Conservation (phyloP, 257 asterid genomes). For the Mentha longifolia region DNA sequence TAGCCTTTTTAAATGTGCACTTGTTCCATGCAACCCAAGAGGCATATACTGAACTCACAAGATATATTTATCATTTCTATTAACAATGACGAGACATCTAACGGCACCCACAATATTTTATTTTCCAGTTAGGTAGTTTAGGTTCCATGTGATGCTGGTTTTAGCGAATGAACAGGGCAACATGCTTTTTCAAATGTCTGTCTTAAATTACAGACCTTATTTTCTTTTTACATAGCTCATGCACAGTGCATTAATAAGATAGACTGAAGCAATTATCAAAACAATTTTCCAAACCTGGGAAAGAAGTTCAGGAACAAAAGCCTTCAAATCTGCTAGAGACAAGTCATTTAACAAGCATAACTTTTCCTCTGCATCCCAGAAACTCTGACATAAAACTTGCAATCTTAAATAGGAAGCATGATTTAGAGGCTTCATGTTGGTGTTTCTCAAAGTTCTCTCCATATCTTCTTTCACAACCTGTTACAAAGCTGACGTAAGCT, state of each 20-base stretch:
- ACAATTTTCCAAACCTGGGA: slow-evolving; percentile 68
- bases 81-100: neutral
- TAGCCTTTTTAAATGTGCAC: neutral
- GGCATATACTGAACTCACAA: neutral
- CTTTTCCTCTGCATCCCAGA: slow-evolving; percentile 96
- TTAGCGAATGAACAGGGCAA: neutral
- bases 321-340: slow-evolving; percentile 70
- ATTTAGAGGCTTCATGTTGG: slow-evolving; percentile 92
- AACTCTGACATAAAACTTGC: slow-evolving; percentile 83
- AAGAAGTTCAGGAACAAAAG: slow-evolving; percentile 79
- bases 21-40: neutral
- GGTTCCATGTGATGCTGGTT: slow-evolving; percentile 13
- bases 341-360: slow-evolving; percentile 66
- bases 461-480: slow-evolving; percentile 93
- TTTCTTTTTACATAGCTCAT: neutral
- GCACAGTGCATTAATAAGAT: neutral
- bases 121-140: neutral
- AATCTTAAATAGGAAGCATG: slow-evolving; percentile 89
- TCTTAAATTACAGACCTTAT: neutral
- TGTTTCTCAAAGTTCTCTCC: slow-evolving; percentile 87
- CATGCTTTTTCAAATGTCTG: neutral
- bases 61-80: neutral
- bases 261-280: slow-evolving; percentile 26
- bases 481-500: slow-evolving; percentile 38
- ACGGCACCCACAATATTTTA: neutral